A percentile compares a stretch with the other conserved stretches of the same genome.
phyloP scores from a whole-genome alignment of 2,329 filamentous ascomycete genomes.

The Cladophialophora chaetospira region DNA sequence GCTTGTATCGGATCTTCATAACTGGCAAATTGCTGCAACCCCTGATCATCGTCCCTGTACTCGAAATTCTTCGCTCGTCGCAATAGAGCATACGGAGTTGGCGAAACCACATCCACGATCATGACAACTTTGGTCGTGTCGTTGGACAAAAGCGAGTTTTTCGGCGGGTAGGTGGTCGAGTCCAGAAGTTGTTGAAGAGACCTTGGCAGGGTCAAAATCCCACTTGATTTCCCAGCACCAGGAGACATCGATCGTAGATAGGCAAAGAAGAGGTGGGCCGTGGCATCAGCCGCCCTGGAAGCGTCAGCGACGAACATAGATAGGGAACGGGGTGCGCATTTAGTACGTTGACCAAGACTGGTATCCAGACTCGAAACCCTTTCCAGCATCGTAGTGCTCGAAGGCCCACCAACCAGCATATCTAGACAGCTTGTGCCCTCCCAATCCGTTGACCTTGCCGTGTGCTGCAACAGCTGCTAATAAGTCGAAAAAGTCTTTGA shows the following conservation, averaged over 20 bases:
- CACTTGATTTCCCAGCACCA: slow-evolving; percentile 68
- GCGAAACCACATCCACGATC: slow-evolving; percentile 93
- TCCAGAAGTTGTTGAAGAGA: slow-evolving; percentile 88
- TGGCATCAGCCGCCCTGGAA: slow-evolving; percentile 83
- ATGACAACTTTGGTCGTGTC: slow-evolving; percentile 88
- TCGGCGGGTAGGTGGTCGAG: slow-evolving; percentile 91
- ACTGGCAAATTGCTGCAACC: slow-evolving; percentile 81
- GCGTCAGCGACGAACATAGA: slow-evolving; percentile 4
- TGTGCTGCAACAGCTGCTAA: slow-evolving; percentile 88
- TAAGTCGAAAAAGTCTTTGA: slow-evolving; percentile 95
- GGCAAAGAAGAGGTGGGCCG: slow-evolving; percentile 96
- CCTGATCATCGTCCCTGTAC: slow-evolving; percentile 83
- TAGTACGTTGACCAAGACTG: slow-evolving; percentile 78
- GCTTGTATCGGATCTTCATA: slow-evolving; percentile 87
- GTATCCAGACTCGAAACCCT: slow-evolving; percentile 93
- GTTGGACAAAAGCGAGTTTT: slow-evolving; percentile 72
- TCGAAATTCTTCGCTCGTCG: slow-evolving; percentile 93
- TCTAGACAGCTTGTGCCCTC: slow-evolving; percentile 88
- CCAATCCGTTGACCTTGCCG: slow-evolving; percentile 88
- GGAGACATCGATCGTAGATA: slow-evolving; percentile 89
- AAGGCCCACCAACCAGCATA: slow-evolving; percentile 99
- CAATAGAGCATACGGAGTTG: slow-evolving; percentile 87
- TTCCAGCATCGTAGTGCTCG: slow-evolving; percentile 81
- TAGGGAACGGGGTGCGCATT: not conserved
- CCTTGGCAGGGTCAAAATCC: slow-evolving; percentile 82